Conservation (phyloP, 305 asterid genomes). For the Fraxinus sp. region DNA sequence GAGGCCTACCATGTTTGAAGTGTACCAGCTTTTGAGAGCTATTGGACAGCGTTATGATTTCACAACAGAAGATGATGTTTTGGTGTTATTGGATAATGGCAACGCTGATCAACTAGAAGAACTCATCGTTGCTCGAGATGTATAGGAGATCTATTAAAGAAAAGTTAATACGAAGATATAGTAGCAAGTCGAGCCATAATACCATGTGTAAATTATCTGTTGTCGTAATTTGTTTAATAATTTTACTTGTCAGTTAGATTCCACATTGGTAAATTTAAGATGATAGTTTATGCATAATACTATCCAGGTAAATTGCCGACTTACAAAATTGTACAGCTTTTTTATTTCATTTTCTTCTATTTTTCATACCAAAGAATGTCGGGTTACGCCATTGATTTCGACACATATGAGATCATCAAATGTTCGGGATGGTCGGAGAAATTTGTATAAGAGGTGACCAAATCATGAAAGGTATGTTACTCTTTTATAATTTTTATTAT, state of each 20-base stretch:
- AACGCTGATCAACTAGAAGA: constrained; percentile 47
- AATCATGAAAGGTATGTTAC: no score
- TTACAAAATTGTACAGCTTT: not conserved
- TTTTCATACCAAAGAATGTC: not conserved
- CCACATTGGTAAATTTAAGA: not conserved
- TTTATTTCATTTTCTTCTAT: no score
- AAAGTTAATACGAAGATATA: constrained; percentile 12
- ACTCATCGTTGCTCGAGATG: constrained; percentile 76
- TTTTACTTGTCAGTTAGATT: not conserved
- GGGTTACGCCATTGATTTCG: not conserved
- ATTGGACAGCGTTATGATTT: constrained; percentile 63
- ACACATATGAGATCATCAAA: no score
- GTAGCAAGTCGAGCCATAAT: not conserved
- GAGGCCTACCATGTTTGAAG: constrained; percentile 79
- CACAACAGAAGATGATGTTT: constrained; percentile 62
- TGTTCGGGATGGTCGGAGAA: no score
- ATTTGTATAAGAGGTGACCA: no score
- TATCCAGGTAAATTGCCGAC: not conserved
- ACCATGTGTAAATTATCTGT: constrained; percentile 22
- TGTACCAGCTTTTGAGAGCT: constrained; percentile 71
- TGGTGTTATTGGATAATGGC: constrained; percentile 43
- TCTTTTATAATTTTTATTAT: no score
- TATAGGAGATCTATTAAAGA: constrained; percentile 21
- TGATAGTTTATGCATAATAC: not conserved
- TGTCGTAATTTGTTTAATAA: constrained; percentile 3